These are phyloP conservation scores for Hydrangea macrophylla DNA, from an alignment of 148 eudicot species.

Conservation along the genomic window DNA sequence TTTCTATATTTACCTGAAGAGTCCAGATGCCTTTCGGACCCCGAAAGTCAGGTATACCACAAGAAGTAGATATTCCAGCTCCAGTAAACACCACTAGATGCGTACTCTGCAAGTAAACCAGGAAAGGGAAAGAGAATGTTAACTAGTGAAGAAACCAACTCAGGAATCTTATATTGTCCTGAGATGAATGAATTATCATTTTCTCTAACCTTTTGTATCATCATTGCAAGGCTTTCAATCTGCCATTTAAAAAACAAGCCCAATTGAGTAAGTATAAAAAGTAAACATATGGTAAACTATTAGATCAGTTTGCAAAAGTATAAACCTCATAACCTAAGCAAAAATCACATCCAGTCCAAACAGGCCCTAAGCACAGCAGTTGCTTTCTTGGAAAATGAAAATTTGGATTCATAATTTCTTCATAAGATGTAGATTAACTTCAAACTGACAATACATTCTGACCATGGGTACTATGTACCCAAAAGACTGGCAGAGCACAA, in stretches of 20 bases:
- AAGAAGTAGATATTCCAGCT: slow-evolving; percentile 97
- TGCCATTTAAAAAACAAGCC: slow-evolving; percentile 33
- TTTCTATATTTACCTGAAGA: slow-evolving; percentile 61
- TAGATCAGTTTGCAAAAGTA: background rate
- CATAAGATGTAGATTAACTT: background rate
- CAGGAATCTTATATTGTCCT: background rate
- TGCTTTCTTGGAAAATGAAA: background rate
- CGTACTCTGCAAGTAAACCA: slow-evolving; percentile 67
- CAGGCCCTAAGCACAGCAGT: no score
- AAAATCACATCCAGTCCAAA: no score
- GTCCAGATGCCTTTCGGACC: slow-evolving; percentile 99
- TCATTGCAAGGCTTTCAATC: slow-evolving; percentile 68
- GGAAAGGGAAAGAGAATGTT: background rate
- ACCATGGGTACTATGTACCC: background rate
- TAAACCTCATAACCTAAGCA: no score
- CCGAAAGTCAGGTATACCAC: slow-evolving; percentile 98
- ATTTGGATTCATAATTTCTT: background rate
- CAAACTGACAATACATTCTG: background rate
- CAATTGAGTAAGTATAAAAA: slow-evolving; percentile 1
- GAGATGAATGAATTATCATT: background rate
- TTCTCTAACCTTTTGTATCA: slow-evolving; percentile 66
- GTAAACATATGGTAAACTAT: background rate
- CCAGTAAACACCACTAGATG: slow-evolving; percentile 95
- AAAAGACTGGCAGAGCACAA: background rate
- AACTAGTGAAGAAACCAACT: background rate